Percentiles rank a stretch among this genome's conserved stretches.
phyloP scores from a whole-genome alignment of 768 basidiomycete genomes.

The Rhodotorula taiwanensis region DNA sequence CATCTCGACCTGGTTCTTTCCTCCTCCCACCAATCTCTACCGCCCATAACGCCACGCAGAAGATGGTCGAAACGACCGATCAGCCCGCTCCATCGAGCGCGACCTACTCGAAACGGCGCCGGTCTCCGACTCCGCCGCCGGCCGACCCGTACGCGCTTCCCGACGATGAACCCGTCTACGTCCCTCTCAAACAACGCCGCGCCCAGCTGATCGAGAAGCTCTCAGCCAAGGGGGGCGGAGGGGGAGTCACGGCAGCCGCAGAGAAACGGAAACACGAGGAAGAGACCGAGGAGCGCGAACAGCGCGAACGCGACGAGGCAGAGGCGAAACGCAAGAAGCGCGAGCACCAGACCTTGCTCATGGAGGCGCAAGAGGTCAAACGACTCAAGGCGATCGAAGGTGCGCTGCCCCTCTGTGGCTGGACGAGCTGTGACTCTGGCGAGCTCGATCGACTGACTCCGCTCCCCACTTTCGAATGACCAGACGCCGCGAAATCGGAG shows the following conservation, averaged over 20 bases:
- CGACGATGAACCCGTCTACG: conserved; percentile 70
- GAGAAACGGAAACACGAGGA: conserved; percentile 53
- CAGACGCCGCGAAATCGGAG: conserved; percentile 80
- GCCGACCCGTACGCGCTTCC: conserved; percentile 16
- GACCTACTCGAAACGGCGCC: conserved; percentile 6
- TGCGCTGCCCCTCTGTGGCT: conserved; percentile 42
- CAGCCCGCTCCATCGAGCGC: not conserved
- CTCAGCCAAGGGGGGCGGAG: conserved; percentile 46
- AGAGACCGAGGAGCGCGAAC: conserved; percentile 54
- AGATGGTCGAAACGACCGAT: too few relatives aligned
- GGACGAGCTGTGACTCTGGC: not conserved
- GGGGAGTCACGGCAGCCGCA: conserved; percentile 52
- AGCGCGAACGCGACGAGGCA: conserved; percentile 61
- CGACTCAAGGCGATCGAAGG: conserved; percentile 72
- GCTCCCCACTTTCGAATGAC: not conserved
- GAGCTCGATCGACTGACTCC: conserved; percentile 2
- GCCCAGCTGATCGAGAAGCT: conserved; percentile 72
- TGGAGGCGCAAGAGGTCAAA: conserved; percentile 95
- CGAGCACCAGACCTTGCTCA: conserved; percentile 64
- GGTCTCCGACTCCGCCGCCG: conserved; percentile 21
- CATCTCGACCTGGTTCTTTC: too few relatives aligned
- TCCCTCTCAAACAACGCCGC: conserved; percentile 77
- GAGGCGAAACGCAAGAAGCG: conserved; percentile 71
- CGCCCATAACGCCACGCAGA: not conserved
- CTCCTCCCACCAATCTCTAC: too few relatives aligned